These are phyloP conservation scores for Dothideomycetes sp. DNA, from an alignment of 2,329 filamentous ascomycete genomes.

Conservation along the genomic window DNA sequence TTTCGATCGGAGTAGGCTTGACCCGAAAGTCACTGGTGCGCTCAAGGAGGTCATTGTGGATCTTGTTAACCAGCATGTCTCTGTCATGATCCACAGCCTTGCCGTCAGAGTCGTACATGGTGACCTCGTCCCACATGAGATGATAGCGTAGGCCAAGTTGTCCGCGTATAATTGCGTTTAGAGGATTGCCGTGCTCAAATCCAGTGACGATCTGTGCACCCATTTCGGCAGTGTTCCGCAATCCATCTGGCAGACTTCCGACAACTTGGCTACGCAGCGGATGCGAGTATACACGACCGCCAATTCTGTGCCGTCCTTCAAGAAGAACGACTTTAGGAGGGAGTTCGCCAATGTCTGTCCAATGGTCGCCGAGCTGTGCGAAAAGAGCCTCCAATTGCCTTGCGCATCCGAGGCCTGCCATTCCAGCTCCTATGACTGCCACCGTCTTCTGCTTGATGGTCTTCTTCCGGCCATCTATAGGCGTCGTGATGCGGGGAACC, in stretches of 20 bases:
- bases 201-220: constrained; percentile 97
- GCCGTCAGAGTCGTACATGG: constrained; percentile 78
- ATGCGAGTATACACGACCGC: constrained; percentile 87
- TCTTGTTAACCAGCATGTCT: constrained; percentile 75
- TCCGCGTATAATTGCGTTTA: constrained; percentile 82
- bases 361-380: constrained; percentile 61
- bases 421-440: constrained; percentile 83
- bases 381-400: constrained; percentile 84
- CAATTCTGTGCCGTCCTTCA: constrained; percentile 78
- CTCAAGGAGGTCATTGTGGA: constrained; percentile 92
- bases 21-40: constrained; percentile 84
- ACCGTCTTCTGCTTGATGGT: constrained; percentile 57
- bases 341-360: constrained; percentile 53
- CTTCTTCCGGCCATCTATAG: constrained; percentile 15
- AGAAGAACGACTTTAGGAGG: constrained; percentile 68
- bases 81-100: constrained; percentile 64
- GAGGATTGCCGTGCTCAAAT: constrained; percentile 87
- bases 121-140: constrained; percentile 65
- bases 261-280: constrained; percentile 50
- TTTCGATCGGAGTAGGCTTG: constrained; percentile 56
- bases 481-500: constrained; percentile 33
- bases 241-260: constrained; percentile 39
- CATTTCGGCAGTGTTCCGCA: constrained; percentile 79
- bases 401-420: constrained; percentile 84
- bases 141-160: constrained; percentile 85